phyloP scores from a whole-genome alignment of 208 protist species.

The Polymyxa betae region DNA sequence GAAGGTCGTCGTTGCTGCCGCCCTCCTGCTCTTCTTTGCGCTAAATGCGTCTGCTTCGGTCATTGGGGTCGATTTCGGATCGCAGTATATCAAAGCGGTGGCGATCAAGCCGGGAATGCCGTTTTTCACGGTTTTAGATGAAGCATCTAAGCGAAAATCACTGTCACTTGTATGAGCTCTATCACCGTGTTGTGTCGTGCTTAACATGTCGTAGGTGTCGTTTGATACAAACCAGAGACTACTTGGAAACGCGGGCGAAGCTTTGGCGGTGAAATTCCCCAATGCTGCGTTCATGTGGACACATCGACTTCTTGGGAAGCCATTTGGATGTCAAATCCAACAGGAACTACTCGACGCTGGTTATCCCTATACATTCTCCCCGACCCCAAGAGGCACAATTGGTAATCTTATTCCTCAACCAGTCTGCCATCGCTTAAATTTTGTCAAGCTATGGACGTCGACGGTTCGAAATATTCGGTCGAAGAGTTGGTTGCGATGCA shows the following conservation, averaged over 20 bases:
- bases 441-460: not conserved
- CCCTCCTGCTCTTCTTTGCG: too few species aligned
- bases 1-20: too few species aligned
- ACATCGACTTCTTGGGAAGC: not conserved
- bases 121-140: slow-evolving; percentile 46
- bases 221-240: not conserved
- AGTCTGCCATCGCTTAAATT: not conserved
- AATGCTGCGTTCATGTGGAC: not conserved
- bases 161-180: not conserved
- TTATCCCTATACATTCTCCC: not conserved
- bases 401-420: not conserved
- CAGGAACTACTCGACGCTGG: not conserved
- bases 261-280: not conserved
- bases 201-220: not conserved
- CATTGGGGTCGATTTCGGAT: slow-evolving; percentile 49
- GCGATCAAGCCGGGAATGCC: not conserved
- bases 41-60: too few species aligned
- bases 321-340: not conserved
- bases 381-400: not conserved
- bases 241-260: not conserved
- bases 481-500: slow-evolving; percentile 56
- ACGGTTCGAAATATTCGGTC: not conserved
- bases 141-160: slow-evolving; percentile 13
- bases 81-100: slow-evolving; percentile 20
- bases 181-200: not conserved